Evolutionary conservation across 495 filamentous ascomycete species (phyloP), one percentile per base, ranked within the genome.

Genomic region (Annulohypoxylon bovei): DNA sequence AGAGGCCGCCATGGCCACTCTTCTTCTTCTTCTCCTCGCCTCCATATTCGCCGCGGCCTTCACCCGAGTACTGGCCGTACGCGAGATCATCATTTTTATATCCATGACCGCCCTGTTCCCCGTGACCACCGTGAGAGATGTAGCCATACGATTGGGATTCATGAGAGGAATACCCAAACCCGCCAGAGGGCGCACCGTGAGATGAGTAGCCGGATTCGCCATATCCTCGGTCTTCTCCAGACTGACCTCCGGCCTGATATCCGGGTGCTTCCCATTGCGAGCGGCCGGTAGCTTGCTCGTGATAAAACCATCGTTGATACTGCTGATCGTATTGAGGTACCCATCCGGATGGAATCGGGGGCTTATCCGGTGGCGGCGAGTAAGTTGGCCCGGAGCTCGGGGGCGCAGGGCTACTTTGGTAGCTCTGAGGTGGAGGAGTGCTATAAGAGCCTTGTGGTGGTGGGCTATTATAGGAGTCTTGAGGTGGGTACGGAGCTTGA

Each of bases 321-420:
- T 78, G 80, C 40, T 83, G 80, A 59, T 91, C 88, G 84, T 85
- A 91, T 62, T 82, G 82, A 18, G 88, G 83, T 49, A 78, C 71
- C 89, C 89, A 91, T 65, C 88, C 89, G 0, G 76, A 57, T 1
- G 88, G 87, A 22, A 89, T 80, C 16, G 86, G 84, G 7, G 87
- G 86, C 42, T 80, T 83, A 70, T 83, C 81, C 1, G 81, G 56
- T 7, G 82, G 79, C 6, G 81, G 80, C 12, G 77, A 64, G 56
- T 87, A 80, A 6, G 58, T 55, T 27, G 72, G 72, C 5, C 61
- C 75, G 23, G 57, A 42, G 81, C 79, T 57, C 33, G 81, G 77
- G 6, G 79, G 73, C n/a, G 71, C 71, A 32, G 73, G 75, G 20
- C 52, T 62, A 54, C 60, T 64, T 27, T 76, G 67, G 14, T 60